These are phyloP conservation scores for Nepenthes gracilis DNA, from an alignment of 148 eudicot genomes.

Conservation along the genomic window DNA sequence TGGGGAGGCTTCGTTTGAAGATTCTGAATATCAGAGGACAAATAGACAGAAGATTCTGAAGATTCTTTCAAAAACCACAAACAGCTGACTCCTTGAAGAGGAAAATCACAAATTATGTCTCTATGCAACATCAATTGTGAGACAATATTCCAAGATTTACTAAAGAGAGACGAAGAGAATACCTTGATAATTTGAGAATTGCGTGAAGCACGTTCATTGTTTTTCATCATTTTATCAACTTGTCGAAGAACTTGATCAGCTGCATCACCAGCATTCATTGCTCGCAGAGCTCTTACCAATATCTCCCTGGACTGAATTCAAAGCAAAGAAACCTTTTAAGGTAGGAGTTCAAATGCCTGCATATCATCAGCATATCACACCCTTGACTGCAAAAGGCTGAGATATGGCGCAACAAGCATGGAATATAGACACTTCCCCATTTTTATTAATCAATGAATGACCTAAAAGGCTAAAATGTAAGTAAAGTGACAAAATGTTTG, in stretches of 20 bases:
- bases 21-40: too few relatives aligned
- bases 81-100: too few relatives aligned
- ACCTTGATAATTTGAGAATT: constrained; percentile 57
- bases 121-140: neutral
- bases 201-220: constrained; percentile 65
- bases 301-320: constrained; percentile 73
- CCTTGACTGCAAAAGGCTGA: too few relatives aligned
- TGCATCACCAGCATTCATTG: constrained; percentile 95
- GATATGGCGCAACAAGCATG: too few relatives aligned
- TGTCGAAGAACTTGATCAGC: constrained; percentile 90
- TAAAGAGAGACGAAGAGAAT: neutral
- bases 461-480: too few relatives aligned
- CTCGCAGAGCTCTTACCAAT: constrained; percentile 53
- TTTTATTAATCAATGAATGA: too few relatives aligned
- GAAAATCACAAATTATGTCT: neutral
- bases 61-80: too few relatives aligned
- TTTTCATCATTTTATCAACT: constrained; percentile 69
- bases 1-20: too few relatives aligned
- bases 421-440: too few relatives aligned
- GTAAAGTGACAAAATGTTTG: too few relatives aligned
- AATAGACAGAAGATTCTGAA: too few relatives aligned
- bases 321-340: constrained; percentile 2
- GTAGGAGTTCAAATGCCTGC: neutral
- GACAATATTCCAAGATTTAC: too few relatives aligned
- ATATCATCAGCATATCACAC: neutral